Conservation (phyloP, 768 basidiomycete species). For the Tulasnella sp. region DNA sequence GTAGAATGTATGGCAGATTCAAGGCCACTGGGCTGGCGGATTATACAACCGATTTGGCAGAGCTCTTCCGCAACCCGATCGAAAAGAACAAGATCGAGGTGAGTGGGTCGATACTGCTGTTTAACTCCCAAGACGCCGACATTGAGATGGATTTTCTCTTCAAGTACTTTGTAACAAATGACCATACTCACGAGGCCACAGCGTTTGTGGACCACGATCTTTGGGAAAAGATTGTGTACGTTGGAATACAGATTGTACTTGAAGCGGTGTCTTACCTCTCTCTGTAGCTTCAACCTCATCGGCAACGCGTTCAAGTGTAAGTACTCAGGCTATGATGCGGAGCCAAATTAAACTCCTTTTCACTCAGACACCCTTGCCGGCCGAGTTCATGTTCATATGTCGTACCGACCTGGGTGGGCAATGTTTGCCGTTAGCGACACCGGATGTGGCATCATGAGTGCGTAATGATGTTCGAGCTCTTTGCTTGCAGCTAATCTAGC, state of each 20-base stretch:
- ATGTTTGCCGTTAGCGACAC: slow-evolving; percentile 28
- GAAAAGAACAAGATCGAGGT: slow-evolving; percentile 22
- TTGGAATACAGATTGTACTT: not conserved
- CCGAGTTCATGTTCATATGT: slow-evolving; percentile 23
- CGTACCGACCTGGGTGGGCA: slow-evolving; percentile 20
- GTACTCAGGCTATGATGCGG: not conserved
- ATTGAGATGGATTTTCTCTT: not conserved
- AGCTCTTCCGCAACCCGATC: slow-evolving; percentile 27
- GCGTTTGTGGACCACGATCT: slow-evolving; percentile 26
- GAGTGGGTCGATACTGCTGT: not conserved
- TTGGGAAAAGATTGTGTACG: slow-evolving; percentile 25
- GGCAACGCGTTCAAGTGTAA: slow-evolving; percentile 29
- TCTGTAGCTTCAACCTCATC: slow-evolving; percentile 25
- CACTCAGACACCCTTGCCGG: slow-evolving; percentile 26
- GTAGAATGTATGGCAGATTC: slow-evolving; percentile 23
- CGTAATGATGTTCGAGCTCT: slow-evolving; percentile 13
- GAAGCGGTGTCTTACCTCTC: not conserved
- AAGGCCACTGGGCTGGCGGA: slow-evolving; percentile 24
- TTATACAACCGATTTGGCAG: slow-evolving; percentile 25
- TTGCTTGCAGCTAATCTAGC: not conserved
- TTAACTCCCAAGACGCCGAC: not conserved
- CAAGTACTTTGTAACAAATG: slow-evolving; percentile 23
- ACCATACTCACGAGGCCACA: slow-evolving; percentile 17
- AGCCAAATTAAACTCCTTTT: slow-evolving; percentile 19
- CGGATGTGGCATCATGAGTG: slow-evolving; percentile 29